phyloP scores from a whole-genome alignment of 2,329 filamentous ascomycete genomes.

The Immersiporthe knoxdaviesiana region DNA sequence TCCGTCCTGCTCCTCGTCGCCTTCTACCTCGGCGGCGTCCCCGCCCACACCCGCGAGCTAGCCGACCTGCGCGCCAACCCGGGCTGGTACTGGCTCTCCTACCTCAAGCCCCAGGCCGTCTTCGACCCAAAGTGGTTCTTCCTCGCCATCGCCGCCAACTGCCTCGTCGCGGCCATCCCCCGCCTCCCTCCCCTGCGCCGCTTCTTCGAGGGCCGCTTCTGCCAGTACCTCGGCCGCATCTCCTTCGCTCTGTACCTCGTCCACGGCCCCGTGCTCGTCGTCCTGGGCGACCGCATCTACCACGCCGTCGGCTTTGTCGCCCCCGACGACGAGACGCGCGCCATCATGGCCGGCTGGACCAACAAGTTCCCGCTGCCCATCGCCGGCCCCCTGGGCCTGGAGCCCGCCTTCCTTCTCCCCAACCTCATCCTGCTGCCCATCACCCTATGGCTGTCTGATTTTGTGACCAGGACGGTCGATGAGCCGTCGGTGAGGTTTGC shows the following conservation, averaged over 20 bases:
- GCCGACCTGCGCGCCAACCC: conserved; percentile 55
- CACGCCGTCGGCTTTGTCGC: conserved; percentile 60
- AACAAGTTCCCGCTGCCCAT: conserved; percentile 58
- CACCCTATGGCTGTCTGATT: conserved; percentile 61
- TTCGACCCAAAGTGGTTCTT: conserved; percentile 71
- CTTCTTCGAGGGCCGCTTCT: conserved; percentile 62
- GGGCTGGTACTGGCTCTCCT: conserved; percentile 64
- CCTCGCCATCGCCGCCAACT: conserved; percentile 62
- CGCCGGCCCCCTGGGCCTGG: conserved; percentile 62
- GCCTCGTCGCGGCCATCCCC: conserved; percentile 59
- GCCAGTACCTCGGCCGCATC: conserved; percentile 65
- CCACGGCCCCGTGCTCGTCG: conserved; percentile 64
- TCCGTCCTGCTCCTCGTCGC: conserved; percentile 55
- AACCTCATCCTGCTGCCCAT: conserved; percentile 64
- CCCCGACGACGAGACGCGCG: conserved; percentile 49
- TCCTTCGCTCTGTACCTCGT: conserved; percentile 67
- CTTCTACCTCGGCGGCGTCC: conserved; percentile 64
- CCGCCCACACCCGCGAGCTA: conserved; percentile 53
- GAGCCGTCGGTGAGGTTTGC: conserved; percentile 63
- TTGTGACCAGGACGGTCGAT: conserved; percentile 60
- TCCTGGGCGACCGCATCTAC: conserved; percentile 66
- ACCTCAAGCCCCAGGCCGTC: conserved; percentile 66
- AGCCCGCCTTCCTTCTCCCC: conserved; percentile 61
- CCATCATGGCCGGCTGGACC: conserved; percentile 59
- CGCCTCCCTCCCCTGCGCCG: conserved; percentile 60